A percentile compares a stretch with the other conserved stretches of the same genome.
Conservation (phyloP, 2,329 filamentous ascomycete species). For the Apiospora hydei region DNA sequence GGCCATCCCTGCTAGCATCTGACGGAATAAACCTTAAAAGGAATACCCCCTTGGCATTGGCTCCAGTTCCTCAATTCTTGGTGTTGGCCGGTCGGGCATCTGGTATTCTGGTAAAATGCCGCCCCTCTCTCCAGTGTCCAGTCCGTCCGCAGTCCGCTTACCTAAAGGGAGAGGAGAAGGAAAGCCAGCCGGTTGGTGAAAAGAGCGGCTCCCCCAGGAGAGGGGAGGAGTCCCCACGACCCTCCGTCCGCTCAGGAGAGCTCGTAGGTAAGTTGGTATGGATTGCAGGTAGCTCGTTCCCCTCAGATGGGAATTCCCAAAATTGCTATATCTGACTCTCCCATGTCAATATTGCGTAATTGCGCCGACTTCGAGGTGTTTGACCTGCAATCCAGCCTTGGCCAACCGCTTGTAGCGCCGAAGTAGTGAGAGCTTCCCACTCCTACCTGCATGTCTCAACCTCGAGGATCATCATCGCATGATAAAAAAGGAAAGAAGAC, state of each 20-base stretch:
- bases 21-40: conserved; percentile 29
- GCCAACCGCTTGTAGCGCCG: conserved; percentile 17
- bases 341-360: conserved; percentile 10
- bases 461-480: background rate
- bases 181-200: background rate
- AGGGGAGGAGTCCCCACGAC: background rate
- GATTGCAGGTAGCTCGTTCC: background rate
- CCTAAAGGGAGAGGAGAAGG: background rate
- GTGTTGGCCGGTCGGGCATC: background rate
- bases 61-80: background rate
- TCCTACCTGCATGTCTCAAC: conserved; percentile 5
- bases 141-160: background rate
- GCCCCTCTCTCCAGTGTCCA: background rate
- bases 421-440: background rate
- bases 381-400: background rate
- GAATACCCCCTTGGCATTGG: conserved; percentile 1
- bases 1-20: conserved; percentile 10
- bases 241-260: background rate
- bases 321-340: background rate
- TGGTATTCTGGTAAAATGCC: background rate
- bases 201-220: background rate
- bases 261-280: background rate
- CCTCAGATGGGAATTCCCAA: background rate
- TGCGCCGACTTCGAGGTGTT: background rate
- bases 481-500: background rate